Conservation (phyloP, 768 basidiomycete species). For the Steccherinum ochraceum region DNA sequence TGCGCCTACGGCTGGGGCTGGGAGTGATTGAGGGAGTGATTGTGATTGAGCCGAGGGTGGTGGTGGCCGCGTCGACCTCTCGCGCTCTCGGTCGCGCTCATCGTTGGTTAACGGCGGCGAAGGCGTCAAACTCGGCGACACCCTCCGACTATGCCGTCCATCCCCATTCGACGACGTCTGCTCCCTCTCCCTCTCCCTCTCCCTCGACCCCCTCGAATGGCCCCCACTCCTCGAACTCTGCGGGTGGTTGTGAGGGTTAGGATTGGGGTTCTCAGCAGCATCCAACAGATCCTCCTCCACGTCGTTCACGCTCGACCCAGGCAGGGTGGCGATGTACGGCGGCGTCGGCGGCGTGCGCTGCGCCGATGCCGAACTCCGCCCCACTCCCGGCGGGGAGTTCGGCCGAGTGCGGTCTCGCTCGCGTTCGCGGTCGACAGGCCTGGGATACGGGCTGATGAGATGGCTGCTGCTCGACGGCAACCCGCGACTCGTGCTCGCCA, state of each 20-base stretch:
- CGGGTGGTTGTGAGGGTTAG: too few relatives aligned
- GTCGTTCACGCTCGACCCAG: slow-evolving; percentile 18
- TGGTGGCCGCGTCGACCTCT: not conserved
- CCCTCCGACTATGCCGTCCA: slow-evolving; percentile 1
- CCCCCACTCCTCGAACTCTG: too few relatives aligned
- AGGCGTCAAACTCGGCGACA: not conserved
- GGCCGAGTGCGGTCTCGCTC: slow-evolving; percentile 10
- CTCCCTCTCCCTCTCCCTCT: too few relatives aligned
- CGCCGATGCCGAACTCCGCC: slow-evolving; percentile 1
- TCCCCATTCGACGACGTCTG: not conserved
- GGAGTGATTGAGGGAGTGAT: too few relatives aligned
- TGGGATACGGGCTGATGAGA: slow-evolving; percentile 9
- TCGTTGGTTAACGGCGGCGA: not conserved
- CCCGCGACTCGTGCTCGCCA: not conserved
- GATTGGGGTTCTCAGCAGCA: slow-evolving; percentile 14
- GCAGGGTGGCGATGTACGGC: slow-evolving; percentile 20
- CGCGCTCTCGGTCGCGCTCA: not conserved
- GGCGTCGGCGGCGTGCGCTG: slow-evolving; percentile 16
- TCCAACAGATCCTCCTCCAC: slow-evolving; percentile 12
- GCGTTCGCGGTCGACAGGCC: slow-evolving; percentile 11
- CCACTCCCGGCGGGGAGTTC: slow-evolving; percentile 11
- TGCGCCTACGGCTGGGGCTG: not conserved
- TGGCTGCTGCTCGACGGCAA: slow-evolving; percentile 18
- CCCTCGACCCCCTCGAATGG: too few relatives aligned
- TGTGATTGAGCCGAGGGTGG: too few relatives aligned